Evolutionary conservation across 2,329 filamentous ascomycete species (phyloP).

Genomic region (Thermothelomyces thermophilus): DNA sequence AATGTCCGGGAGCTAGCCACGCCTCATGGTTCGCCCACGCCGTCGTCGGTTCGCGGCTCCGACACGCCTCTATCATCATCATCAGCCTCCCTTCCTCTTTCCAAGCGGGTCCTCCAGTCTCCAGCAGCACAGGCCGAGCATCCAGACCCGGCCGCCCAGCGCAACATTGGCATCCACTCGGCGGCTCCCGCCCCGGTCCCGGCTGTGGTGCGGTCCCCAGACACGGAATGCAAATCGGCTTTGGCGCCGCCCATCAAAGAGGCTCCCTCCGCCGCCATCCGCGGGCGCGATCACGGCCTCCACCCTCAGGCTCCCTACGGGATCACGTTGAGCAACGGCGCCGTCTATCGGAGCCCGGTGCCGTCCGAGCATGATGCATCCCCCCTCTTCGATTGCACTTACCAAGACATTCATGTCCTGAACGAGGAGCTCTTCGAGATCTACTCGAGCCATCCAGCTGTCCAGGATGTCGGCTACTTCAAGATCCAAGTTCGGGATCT

Average conservation of each 20-base stretch:
- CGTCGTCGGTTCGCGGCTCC: slow-evolving; percentile 7
- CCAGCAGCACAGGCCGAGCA: background rate
- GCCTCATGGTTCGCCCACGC: slow-evolving; percentile 8
- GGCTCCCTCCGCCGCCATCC: background rate
- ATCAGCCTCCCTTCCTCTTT: background rate
- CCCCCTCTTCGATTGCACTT: slow-evolving; percentile 23
- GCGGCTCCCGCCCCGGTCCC: background rate
- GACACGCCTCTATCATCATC: slow-evolving; percentile 6
- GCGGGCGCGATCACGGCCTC: background rate
- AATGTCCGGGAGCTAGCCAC: slow-evolving; percentile 12
- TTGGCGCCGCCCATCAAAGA: background rate
- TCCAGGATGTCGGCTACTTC: slow-evolving; percentile 23
- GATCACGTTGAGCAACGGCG: slow-evolving; percentile 15
- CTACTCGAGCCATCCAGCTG: slow-evolving; percentile 22
- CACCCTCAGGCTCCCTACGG: background rate
- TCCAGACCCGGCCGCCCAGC: background rate
- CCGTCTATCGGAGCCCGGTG: slow-evolving; percentile 10
- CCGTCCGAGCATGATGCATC: slow-evolving; percentile 15
- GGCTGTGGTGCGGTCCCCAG: background rate
- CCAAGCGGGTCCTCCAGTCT: background rate
- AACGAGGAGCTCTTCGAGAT: slow-evolving; percentile 25
- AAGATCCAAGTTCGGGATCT: slow-evolving; percentile 23
- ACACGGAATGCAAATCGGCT: background rate
- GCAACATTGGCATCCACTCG: background rate
- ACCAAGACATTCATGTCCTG: slow-evolving; percentile 22